Percentiles rank a stretch among this genome's conserved stretches.
Conservation (phyloP, 306 rosid species). For the Acmispon strigosus region DNA sequence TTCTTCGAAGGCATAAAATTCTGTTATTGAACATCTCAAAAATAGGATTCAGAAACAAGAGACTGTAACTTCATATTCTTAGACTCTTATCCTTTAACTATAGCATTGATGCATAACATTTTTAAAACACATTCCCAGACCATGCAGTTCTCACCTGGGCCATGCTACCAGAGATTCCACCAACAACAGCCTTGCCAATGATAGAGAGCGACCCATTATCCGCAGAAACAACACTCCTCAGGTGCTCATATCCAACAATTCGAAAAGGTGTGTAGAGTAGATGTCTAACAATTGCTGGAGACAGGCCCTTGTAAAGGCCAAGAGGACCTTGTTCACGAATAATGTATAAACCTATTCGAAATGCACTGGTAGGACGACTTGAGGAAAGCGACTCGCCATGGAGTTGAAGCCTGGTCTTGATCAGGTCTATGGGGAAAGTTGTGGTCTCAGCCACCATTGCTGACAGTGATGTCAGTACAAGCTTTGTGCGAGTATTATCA, state of each 20-base stretch:
- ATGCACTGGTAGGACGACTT: conserved; percentile 40
- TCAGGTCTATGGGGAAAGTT: conserved; percentile 78
- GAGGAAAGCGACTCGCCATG: conserved; percentile 62
- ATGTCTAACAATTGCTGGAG: conserved; percentile 78
- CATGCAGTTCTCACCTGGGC: conserved; percentile 63
- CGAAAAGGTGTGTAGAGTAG: conserved; percentile 75
- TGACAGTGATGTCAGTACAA: conserved; percentile 53
- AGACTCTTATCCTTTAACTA: not conserved
- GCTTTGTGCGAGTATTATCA: conserved; percentile 31
- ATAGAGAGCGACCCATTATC: conserved; percentile 47
- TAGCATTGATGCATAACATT: not conserved
- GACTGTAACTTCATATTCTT: not conserved
- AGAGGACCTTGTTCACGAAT: conserved; percentile 51
- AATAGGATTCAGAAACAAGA: not conserved
- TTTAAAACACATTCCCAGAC: not conserved
- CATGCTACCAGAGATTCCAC: conserved; percentile 66
- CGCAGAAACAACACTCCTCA: conserved; percentile 33
- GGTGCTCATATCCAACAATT: conserved; percentile 68
- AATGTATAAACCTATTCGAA: conserved; percentile 50
- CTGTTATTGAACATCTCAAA: too few relatives aligned
- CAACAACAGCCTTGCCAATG: conserved; percentile 50
- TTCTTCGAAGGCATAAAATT: not conserved
- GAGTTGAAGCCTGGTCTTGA: conserved; percentile 84
- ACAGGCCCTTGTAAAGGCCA: conserved; percentile 74
- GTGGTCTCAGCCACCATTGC: conserved; percentile 88